Conservation (phyloP, 495 filamentous ascomycete genomes). For the Sporormia fimetaria region DNA sequence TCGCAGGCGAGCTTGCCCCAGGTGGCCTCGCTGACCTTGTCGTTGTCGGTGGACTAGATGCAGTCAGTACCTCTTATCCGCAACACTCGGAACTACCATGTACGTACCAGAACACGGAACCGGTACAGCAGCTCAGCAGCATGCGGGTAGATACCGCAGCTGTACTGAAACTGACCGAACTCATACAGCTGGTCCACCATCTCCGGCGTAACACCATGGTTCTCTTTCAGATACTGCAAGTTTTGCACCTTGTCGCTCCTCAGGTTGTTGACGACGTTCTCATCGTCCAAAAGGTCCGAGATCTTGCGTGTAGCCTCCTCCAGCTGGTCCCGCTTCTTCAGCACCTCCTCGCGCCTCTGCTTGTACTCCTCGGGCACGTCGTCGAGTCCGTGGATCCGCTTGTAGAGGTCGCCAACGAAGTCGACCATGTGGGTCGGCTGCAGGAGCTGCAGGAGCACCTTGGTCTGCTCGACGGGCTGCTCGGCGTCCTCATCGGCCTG, state of each 20-base stretch:
- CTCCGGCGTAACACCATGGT: constrained; percentile 81
- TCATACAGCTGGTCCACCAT: constrained; percentile 93
- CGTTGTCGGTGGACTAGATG: constrained; percentile 72
- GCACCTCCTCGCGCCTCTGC: constrained; percentile 78
- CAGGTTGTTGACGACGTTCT: constrained; percentile 77
- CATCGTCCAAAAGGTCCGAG: constrained; percentile 66
- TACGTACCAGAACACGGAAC: constrained; percentile 67
- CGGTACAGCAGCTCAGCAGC: constrained; percentile 86
- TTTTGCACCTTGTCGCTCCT: constrained; percentile 95
- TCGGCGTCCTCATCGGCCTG: constrained; percentile 46
- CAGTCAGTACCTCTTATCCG: constrained; percentile 6
- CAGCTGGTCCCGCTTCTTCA: constrained; percentile 64
- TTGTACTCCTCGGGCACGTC: constrained; percentile 72
- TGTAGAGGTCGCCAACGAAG: constrained; percentile 81
- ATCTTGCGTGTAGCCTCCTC: constrained; percentile 80
- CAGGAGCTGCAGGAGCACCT: constrained; percentile 80
- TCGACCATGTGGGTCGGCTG: constrained; percentile 97
- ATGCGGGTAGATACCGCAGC: constrained; percentile 79
- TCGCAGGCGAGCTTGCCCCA: constrained; percentile 95
- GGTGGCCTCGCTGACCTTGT: constrained; percentile 85
- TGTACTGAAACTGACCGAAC: constrained; percentile 91
- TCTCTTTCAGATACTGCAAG: constrained; percentile 88
- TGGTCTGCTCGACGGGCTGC: constrained; percentile 55
- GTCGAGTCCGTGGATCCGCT: constrained; percentile 69
- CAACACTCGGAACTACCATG: too few species aligned